Conservation (phyloP, 495 filamentous ascomycete species). For the Bryoglossum gracile region DNA sequence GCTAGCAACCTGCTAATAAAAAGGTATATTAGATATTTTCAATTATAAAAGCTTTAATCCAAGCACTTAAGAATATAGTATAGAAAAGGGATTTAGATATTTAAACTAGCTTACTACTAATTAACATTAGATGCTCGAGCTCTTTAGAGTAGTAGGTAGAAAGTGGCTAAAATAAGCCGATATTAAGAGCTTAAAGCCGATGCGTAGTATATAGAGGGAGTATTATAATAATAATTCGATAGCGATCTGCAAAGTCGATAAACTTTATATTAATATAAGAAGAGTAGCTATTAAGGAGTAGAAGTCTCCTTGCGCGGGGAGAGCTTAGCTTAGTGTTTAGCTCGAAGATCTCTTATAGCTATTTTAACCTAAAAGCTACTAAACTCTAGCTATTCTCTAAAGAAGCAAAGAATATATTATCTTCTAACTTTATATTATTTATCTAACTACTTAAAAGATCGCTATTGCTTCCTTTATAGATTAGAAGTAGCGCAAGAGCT, state of each 20-base stretch:
- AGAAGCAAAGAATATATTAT: background rate
- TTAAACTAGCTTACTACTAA: too few relatives aligned
- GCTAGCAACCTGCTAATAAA: too few relatives aligned
- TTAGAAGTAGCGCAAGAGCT: slow-evolving; percentile 4
- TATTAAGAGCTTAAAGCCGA: slow-evolving; percentile 11
- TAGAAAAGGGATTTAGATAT: too few relatives aligned
- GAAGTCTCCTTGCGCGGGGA: background rate
- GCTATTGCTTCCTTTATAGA: slow-evolving; percentile 3
- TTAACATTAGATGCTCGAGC: too few relatives aligned
- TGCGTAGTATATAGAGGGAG: slow-evolving; percentile 14
- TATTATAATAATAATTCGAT: slow-evolving; percentile 12
- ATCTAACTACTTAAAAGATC: background rate
- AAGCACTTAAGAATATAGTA: too few relatives aligned
- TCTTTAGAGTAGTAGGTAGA: too few relatives aligned
- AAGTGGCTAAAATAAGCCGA: slow-evolving; percentile 12
- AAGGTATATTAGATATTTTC: too few relatives aligned
- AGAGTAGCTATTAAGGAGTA: slow-evolving; percentile 14
- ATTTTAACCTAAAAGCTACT: background rate
- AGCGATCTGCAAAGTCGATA: background rate
- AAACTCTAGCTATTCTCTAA: background rate
- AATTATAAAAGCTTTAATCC: too few relatives aligned
- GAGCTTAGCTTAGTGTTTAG: background rate
- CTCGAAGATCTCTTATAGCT: slow-evolving; percentile 5
- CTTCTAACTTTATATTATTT: background rate
- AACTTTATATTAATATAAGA: slow-evolving; percentile 17